Base-by-base conservation (phyloP, 2,329 filamentous ascomycete species). In the Coniochaeta sp. region DNA sequence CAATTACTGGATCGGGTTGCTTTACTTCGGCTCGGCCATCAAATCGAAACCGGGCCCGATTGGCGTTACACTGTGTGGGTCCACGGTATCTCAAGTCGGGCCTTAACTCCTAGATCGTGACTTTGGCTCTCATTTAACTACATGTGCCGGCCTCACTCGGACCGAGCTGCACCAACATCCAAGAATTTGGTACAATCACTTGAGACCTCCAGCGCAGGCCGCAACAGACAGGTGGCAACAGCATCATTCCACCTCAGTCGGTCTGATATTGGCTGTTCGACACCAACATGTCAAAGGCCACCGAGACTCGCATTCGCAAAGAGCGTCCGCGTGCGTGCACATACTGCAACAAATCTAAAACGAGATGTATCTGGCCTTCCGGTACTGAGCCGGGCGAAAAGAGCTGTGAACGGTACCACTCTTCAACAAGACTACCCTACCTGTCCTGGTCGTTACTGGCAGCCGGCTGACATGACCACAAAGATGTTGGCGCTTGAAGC, bases 271-370 rank as follows among this genome's bases (percentile, higher is more conserved):
- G 34, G 34, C 34, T 38, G 6, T 3, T 16, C 34, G 34, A 38
- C 14, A n/a, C 2, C 38, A 22, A 26, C 19, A 47, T 55, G 52
- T 55, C 52, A n/a, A 28, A 55, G 26, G 8, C 52, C 5, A n/a
- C 16, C 6, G 38, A 40, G 38, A n/a, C 38, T 28, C 26, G 52
- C 52, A 16, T 30, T 6, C 30, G 17, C 30, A 55, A 34, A 55
- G 52, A 47, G 12, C 42, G 54, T 22, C n/a, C 63, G n/a, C 70
- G 73, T 57, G 73, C 73, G 6, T 74, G 72, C 59, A 64, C 60
- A 14, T 71, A 66, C 36, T 74, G 73, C 61, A 73, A 71, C 30
- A 67, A 68, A 24, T 64, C 74, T 12, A 74, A 74, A 65, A 75
- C 73, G 64, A 74, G 70, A 55, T 75, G 73, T 55, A 68, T 68